A percentile compares a stretch with the other conserved stretches of the same genome.
These are phyloP conservation scores for Aspergillus saccharolyticus DNA, from an alignment of 495 filamentous ascomycete genomes.

Conservation along the genomic window DNA sequence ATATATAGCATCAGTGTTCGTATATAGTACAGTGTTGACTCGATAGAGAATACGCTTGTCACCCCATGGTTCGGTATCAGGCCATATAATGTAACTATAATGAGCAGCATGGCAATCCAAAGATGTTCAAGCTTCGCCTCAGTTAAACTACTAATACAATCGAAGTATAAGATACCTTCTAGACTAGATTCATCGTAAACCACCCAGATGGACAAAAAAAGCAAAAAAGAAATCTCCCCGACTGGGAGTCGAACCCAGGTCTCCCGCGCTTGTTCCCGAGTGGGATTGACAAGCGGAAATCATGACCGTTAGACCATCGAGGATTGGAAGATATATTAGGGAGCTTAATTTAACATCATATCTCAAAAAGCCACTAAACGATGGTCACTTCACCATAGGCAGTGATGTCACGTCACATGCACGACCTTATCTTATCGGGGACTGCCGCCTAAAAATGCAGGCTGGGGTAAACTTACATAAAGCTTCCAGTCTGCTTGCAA, in stretches of 20 bases:
- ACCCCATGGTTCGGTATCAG: no score
- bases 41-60: no score
- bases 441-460: conserved; percentile 29
- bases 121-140: no score
- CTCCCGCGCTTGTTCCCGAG: conserved; percentile 3
- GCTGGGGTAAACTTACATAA: background rate
- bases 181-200: no score
- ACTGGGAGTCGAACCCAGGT: conserved; percentile 7
- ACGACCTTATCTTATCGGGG: conserved; percentile 26
- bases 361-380: no score
- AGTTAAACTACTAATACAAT: no score
- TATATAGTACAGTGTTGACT: no score
- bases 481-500: background rate
- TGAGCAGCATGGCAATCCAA: no score
- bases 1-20: no score
- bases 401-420: conserved; percentile 23
- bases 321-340: background rate
- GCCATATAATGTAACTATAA: no score
- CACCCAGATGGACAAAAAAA: background rate
- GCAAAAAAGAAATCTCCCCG: conserved; percentile 5
- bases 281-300: conserved; percentile 6
- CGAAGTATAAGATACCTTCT: no score
- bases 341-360: background rate
- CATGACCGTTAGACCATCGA: conserved; percentile 7
- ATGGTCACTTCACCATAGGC: no score